These are phyloP conservation scores for Epichloe hybrida DNA, from an alignment of 2,329 filamentous ascomycete species.

Conservation along the genomic window DNA sequence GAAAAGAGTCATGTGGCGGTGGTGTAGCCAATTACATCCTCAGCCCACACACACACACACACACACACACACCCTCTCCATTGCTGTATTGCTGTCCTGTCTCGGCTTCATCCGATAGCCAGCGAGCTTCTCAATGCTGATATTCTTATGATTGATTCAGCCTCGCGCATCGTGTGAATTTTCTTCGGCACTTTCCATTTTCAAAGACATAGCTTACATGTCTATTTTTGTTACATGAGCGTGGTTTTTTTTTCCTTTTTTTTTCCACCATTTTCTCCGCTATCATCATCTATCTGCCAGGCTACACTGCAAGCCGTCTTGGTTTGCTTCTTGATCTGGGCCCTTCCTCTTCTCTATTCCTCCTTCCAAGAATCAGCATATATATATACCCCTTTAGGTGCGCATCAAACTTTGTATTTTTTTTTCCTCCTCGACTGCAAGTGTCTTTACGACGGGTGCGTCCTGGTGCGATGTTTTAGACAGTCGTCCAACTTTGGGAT, in stretches of 20 bases:
- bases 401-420: not conserved
- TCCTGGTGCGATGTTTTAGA: not conserved
- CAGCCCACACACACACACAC: too few relatives aligned
- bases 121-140: too few relatives aligned
- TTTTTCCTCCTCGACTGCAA: not conserved
- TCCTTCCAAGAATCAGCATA: not conserved
- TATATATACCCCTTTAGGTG: constrained; percentile 1
- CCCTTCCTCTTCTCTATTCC: not conserved
- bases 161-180: not conserved
- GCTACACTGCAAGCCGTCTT: too few relatives aligned
- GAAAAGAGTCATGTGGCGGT: not conserved
- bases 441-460: not conserved
- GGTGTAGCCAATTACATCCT: too few relatives aligned
- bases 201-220: not conserved
- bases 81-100: too few relatives aligned
- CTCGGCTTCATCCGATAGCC: too few relatives aligned
- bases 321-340: not conserved
- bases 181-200: not conserved
- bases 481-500: not conserved
- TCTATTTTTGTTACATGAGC: not conserved
- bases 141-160: not conserved
- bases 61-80: too few relatives aligned
- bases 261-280: not conserved
- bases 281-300: too few relatives aligned
- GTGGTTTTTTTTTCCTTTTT: not conserved